phyloP scores from a whole-genome alignment of 2,329 filamentous ascomycete genomes.

The Juglanconis juglandina region DNA sequence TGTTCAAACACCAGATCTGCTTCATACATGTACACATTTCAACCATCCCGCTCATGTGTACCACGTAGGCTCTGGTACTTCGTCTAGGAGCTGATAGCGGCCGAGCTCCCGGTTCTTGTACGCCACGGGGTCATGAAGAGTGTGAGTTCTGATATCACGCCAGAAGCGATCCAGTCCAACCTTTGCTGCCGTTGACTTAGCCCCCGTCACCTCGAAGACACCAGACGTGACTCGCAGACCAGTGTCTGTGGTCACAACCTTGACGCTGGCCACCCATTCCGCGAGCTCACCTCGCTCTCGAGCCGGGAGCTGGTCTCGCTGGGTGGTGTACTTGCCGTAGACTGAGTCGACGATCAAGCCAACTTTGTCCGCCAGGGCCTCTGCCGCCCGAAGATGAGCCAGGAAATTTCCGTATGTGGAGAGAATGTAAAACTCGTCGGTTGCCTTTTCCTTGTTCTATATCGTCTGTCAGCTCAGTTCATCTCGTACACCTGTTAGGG shows the following conservation, averaged over 20 bases:
- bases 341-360: slow-evolving; percentile 45
- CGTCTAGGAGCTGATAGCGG: slow-evolving; percentile 51
- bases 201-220: slow-evolving; percentile 62
- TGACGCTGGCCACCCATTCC: slow-evolving; percentile 60
- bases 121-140: slow-evolving; percentile 63
- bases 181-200: slow-evolving; percentile 54
- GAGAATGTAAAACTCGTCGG: slow-evolving; percentile 64
- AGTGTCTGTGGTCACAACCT: slow-evolving; percentile 61
- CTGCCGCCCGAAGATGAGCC: slow-evolving; percentile 58
- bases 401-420: slow-evolving; percentile 62
- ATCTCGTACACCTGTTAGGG: accelerated
- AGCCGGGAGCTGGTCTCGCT: slow-evolving; percentile 44
- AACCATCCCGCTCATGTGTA: slow-evolving; percentile 44
- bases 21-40: background rate
- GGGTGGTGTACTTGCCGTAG: slow-evolving; percentile 39
- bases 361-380: slow-evolving; percentile 55
- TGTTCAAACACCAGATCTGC: background rate
- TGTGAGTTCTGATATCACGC: slow-evolving; percentile 64
- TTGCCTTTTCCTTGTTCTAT: slow-evolving; percentile 51
- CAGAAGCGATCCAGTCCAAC: slow-evolving; percentile 63
- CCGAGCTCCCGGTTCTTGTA: slow-evolving; percentile 65
- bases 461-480: background rate
- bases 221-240: slow-evolving; percentile 56
- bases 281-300: slow-evolving; percentile 56
- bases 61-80: slow-evolving; percentile 58